Evolutionary conservation across 768 basidiomycete species (phyloP).

Genomic region (Lepiota brunneoincarnata): DNA sequence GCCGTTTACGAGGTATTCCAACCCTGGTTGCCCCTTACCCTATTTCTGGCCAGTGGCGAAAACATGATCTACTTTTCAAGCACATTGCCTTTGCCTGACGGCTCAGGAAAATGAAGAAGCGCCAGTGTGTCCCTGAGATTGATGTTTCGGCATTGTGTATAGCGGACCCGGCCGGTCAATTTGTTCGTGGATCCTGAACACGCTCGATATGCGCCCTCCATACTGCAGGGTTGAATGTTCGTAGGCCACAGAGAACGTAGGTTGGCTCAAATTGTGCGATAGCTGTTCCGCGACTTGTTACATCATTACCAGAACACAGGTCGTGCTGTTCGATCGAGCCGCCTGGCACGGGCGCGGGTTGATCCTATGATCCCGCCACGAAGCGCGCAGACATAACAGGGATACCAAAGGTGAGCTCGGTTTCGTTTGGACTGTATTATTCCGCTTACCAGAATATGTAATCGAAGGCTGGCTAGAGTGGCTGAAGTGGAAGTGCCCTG

Average conservation of each 20-base stretch:
- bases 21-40: constrained; percentile 3
- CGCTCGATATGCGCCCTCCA: no score
- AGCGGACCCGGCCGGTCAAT: background rate
- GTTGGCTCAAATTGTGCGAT: no score
- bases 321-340: no score
- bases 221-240: no score
- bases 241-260: background rate
- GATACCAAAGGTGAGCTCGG: background rate
- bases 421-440: background rate
- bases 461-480: constrained; percentile 5
- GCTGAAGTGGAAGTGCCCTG: constrained; percentile 1
- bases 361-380: constrained; percentile 6
- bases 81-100: background rate
- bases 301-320: no score
- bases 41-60: background rate
- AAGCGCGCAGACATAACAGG: background rate
- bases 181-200: no score
- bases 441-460: constrained; percentile 4
- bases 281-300: no score
- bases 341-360: no score
- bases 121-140: no score
- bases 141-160: background rate
- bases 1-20: background rate
- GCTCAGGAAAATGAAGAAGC: background rate
- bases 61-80: background rate